Conservation (phyloP, 1,139 yeast species). For the Magnusiomyces ingens region DNA sequence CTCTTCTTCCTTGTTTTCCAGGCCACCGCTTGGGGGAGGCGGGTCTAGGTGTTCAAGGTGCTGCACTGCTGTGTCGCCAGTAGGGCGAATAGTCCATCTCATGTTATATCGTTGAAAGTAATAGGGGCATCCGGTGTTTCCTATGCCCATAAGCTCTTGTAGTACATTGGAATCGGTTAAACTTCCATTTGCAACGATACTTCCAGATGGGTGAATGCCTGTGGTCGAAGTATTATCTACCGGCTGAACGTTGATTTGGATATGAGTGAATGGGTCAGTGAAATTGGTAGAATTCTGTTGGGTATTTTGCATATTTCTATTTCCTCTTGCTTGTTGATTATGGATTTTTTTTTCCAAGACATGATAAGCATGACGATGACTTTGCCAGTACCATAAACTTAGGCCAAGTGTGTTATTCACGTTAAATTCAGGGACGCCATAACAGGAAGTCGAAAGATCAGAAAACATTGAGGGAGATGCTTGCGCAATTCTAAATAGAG, state of each 20-base stretch:
- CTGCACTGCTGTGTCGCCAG: slow-evolving; percentile 2
- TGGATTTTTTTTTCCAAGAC: neutral
- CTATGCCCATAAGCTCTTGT: slow-evolving; percentile 3
- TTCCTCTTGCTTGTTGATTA: neutral
- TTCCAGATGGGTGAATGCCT: neutral
- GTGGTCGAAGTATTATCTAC: neutral
- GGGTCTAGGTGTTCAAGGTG: slow-evolving; percentile 6
- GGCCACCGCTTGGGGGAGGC: neutral
- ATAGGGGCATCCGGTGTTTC: neutral
- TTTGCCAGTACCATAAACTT: slow-evolving; percentile 30
- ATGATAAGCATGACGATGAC: slow-evolving; percentile 6
- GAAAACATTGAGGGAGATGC: slow-evolving; percentile 6
- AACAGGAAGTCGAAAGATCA: slow-evolving; percentile 14
- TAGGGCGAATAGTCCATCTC: slow-evolving; percentile 12
- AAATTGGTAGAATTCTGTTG: neutral
- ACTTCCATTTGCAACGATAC: neutral
- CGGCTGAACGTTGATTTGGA: neutral
- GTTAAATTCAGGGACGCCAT: slow-evolving; percentile 31
- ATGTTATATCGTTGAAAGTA: slow-evolving; percentile 13
- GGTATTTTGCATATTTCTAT: neutral
- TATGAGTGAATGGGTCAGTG: slow-evolving; percentile 4
- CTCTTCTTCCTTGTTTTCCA: neutral
- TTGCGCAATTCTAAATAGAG: slow-evolving; percentile 24
- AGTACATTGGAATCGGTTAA: neutral
- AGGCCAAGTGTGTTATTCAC: slow-evolving; percentile 28